Conservation (phyloP, 2,329 filamentous ascomycete genomes). For the Verruconis gallopava region DNA sequence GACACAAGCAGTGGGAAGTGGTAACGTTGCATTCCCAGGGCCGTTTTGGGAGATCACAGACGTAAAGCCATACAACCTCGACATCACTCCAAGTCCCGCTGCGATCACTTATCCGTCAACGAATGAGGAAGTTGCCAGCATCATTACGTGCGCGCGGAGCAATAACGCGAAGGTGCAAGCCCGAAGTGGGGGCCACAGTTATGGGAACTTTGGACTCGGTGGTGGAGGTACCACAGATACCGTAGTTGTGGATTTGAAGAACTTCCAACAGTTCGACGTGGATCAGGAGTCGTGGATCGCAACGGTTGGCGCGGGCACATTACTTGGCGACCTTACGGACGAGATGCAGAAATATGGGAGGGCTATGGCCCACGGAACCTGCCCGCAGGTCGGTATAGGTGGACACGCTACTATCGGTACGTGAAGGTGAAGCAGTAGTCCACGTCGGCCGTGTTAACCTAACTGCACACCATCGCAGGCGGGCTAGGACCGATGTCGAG, state of each 20-base stretch:
- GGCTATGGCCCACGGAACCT: constrained; percentile 28
- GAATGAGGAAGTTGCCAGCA: constrained; percentile 29
- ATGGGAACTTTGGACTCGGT: constrained; percentile 36
- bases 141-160: constrained; percentile 34
- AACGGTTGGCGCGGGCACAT: constrained; percentile 41
- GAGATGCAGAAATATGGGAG: constrained; percentile 18
- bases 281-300: constrained; percentile 40
- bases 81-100: constrained; percentile 19
- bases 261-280: constrained; percentile 42
- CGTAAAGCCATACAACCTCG: constrained; percentile 21
- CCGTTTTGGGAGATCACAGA: constrained; percentile 4
- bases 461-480: not conserved
- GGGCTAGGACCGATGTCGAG: constrained; percentile 30
- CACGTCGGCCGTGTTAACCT: constrained; percentile 25
- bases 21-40: constrained; percentile 1
- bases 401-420: constrained; percentile 26
- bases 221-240: constrained; percentile 18
- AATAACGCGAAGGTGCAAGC: constrained; percentile 36
- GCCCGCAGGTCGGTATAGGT: constrained; percentile 26
- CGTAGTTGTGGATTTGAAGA: constrained; percentile 39
- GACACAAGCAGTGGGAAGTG: not conserved
- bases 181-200: constrained; percentile 41
- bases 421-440: too few species aligned
- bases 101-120: constrained; percentile 24
- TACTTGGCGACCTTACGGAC: constrained; percentile 39